Evolutionary conservation across 1,284 basidiomycete genomes (phyloP).

Genomic region (Ceratobasidium sp.): DNA sequence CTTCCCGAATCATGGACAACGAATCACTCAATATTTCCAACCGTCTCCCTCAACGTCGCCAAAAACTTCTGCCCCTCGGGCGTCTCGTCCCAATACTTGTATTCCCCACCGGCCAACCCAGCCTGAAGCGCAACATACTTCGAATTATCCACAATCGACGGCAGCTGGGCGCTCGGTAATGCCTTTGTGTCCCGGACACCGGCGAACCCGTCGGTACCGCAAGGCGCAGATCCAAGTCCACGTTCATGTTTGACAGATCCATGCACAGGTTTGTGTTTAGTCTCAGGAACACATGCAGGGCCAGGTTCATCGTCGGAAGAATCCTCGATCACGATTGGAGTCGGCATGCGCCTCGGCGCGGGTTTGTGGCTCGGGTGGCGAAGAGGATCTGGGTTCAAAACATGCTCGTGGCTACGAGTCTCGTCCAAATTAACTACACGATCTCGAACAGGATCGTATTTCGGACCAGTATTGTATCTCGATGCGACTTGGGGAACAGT

Average conservation of each 20-base stretch:
- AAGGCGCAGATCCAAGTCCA: background rate
- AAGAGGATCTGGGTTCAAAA: background rate
- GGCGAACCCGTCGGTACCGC: background rate
- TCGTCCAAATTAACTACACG: too few relatives aligned
- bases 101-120: background rate
- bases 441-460: too few relatives aligned
- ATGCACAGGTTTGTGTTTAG: background rate
- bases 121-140: background rate
- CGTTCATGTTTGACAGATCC: background rate
- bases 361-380: background rate
- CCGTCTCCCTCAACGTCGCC: background rate
- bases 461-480: too few relatives aligned
- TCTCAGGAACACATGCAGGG: background rate
- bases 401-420: background rate
- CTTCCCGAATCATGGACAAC: background rate
- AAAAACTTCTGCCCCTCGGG: background rate
- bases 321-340: background rate
- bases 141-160: background rate
- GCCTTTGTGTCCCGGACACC: background rate
- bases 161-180: background rate
- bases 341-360: background rate
- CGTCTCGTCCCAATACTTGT: background rate
- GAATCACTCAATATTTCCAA: background rate
- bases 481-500: too few relatives aligned
- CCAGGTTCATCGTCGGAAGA: background rate